phyloP scores from a whole-genome alignment of 2,329 filamentous ascomycete genomes.

The Metarhizium brunneum region DNA sequence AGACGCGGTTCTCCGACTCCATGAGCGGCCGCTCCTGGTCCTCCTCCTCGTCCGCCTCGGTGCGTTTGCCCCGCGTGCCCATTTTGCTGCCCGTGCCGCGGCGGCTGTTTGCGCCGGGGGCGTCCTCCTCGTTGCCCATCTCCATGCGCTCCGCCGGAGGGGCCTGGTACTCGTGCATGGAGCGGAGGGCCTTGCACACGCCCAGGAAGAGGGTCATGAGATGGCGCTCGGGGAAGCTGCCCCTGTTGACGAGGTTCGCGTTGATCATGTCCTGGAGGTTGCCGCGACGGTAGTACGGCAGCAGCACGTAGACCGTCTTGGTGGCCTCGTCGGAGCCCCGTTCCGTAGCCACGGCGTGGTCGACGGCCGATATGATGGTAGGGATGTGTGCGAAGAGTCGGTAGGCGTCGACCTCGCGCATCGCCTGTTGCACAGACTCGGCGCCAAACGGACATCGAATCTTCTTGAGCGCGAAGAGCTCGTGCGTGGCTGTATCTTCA shows the following conservation, averaged over 20 bases:
- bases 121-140: slow-evolving; percentile 35
- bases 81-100: slow-evolving; percentile 12
- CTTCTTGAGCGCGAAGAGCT: slow-evolving; percentile 94
- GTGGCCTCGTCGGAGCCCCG: slow-evolving; percentile 51
- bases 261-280: slow-evolving; percentile 99
- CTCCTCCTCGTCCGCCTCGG: slow-evolving; percentile 60
- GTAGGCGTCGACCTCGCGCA: slow-evolving; percentile 97
- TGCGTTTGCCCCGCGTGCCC: slow-evolving; percentile 28
- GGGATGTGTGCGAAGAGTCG: slow-evolving; percentile 73
- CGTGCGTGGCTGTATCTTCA: slow-evolving; percentile 74
- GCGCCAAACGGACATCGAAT: slow-evolving; percentile 97
- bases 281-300: slow-evolving; percentile 90
- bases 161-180: slow-evolving; percentile 79
- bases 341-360: slow-evolving; percentile 74
- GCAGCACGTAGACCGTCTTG: slow-evolving; percentile 93
- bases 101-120: slow-evolving; percentile 15
- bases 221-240: slow-evolving; percentile 75
- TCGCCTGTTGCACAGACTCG: slow-evolving; percentile 87
- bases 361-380: slow-evolving; percentile 79
- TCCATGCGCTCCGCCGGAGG: slow-evolving; percentile 40
- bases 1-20: slow-evolving; percentile 61
- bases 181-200: slow-evolving; percentile 76
- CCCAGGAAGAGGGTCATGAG: slow-evolving; percentile 88
- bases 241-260: slow-evolving; percentile 93
- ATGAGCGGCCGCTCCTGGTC: slow-evolving; percentile 77